Base-by-base conservation (phyloP, 257 asterid species). In the Linderniella brevidens region DNA sequence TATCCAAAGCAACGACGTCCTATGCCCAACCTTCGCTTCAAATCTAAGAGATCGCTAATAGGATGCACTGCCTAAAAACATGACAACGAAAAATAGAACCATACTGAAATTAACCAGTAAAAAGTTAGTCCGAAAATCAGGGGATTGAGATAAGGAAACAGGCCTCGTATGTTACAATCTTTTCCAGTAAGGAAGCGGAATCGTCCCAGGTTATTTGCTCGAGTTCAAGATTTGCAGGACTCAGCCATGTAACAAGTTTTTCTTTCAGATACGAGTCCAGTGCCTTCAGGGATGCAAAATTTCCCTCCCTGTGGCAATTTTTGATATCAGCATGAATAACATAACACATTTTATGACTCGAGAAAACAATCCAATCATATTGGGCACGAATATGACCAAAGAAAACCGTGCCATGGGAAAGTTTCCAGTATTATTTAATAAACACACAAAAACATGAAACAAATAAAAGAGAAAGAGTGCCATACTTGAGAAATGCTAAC, bases 1-100 rank as follows among this genome's bases (percentile, higher is more conserved):
- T 87, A 87, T 62, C 90, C 97, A 66, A 87, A 87, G 61, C 97
- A 87, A 58, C 95, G 84, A 18, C 95, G 90, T 19, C 97, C 97
- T 18, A 76, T 68, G 42, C 97, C 97, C 25, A 87, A 70, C 73
- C 95, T 80, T 66, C 93, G 80, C 62, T 83, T 87, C 68, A 87
- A 62, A 74, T 83, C 93, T 60, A 83, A 60, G 53, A 87, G 95
- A 66, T 71, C 83, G 75, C 95, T 87, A 61, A 83, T 87, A 43
- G 97, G 93, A 80, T 87, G 97, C 64, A 87, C 95, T 44, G 95
- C 95, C 97, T 83, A 76, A 9, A 57, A 56, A 48, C 15, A 41
- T 37, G 32, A 25, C 32, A 25, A 25, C 32, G n/a, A 25, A 6
- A 25, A 25, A 25, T 25, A 25, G 4, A 6, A 25, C 32, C 32